Evolutionary conservation across 2,329 filamentous ascomycete genomes (phyloP).

Genomic region (Elsinoe ampelina): DNA sequence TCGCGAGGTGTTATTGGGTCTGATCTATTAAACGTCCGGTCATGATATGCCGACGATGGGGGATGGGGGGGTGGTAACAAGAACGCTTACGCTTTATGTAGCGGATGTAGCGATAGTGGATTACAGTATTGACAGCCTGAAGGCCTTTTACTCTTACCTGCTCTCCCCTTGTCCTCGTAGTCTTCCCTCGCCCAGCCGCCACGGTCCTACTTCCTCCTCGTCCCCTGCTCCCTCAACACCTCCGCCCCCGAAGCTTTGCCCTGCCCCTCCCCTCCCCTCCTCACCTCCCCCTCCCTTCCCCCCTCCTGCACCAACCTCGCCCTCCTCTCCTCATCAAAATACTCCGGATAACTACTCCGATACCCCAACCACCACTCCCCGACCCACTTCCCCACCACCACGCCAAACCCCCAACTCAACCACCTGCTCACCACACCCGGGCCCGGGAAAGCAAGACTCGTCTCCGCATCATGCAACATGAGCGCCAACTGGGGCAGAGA

Average conservation of each 20-base stretch:
- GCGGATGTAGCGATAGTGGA: constrained; percentile 1
- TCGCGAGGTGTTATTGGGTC: constrained; percentile 3
- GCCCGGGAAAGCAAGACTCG: constrained; percentile 23
- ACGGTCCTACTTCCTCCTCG: neutral
- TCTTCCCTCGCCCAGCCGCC: neutral
- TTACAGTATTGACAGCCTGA: constrained; percentile 1
- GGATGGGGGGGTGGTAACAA: neutral
- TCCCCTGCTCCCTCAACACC: neutral
- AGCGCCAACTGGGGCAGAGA: constrained; percentile 23
- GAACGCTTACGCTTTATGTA: constrained; percentile 3
- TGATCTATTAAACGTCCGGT: constrained; percentile 1
- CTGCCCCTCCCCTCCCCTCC: neutral
- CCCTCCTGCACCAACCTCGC: neutral
- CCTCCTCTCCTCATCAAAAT: constrained; percentile 15
- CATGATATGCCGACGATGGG: neutral
- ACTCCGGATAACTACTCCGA: constrained; percentile 15
- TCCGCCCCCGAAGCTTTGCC: neutral
- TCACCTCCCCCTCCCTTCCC: neutral
- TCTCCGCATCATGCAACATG: constrained; percentile 23
- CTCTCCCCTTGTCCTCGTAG: neutral
- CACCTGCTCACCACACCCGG: constrained; percentile 21
- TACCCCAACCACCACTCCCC: constrained; percentile 15
- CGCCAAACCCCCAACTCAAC: constrained; percentile 20
- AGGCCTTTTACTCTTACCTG: neutral
- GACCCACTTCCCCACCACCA: constrained; percentile 22